Conservation (phyloP, 2,329 filamentous ascomycete species). For the Lachnellula occidentalis region DNA sequence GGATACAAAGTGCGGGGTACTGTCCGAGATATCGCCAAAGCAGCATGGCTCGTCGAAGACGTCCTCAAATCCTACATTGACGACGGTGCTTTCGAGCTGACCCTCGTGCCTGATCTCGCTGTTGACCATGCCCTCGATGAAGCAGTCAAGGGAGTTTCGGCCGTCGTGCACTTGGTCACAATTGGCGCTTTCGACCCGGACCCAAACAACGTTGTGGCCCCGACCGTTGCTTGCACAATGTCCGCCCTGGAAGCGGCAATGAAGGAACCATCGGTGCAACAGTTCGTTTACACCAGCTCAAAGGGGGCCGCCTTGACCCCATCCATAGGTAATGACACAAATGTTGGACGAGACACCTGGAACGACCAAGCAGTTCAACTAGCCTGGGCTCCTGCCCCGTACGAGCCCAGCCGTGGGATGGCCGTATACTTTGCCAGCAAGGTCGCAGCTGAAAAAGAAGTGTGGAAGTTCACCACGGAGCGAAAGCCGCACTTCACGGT, state of each 20-base stretch:
- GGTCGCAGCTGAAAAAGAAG: slow-evolving; percentile 32
- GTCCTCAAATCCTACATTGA: slow-evolving; percentile 23
- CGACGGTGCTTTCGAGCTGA: slow-evolving; percentile 30
- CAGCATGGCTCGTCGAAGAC: slow-evolving; percentile 33
- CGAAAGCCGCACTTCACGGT: slow-evolving; percentile 26
- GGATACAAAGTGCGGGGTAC: slow-evolving; percentile 43
- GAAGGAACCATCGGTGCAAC: slow-evolving; percentile 31
- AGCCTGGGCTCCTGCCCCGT: slow-evolving; percentile 36
- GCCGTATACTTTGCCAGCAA: slow-evolving; percentile 37
- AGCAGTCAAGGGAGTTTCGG: slow-evolving; percentile 28
- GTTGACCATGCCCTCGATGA: slow-evolving; percentile 22
- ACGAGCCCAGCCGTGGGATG: slow-evolving; percentile 12
- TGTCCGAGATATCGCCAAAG: slow-evolving; percentile 32
- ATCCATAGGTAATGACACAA: slow-evolving; percentile 16
- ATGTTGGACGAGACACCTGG: slow-evolving; percentile 30
- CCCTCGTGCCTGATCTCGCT: slow-evolving; percentile 33
- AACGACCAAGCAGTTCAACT: slow-evolving; percentile 30
- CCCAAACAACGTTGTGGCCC: slow-evolving; percentile 37
- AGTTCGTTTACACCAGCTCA: slow-evolving; percentile 37
- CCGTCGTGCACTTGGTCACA: slow-evolving; percentile 37
- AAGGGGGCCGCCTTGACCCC: slow-evolving; percentile 20
- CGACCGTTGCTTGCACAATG: slow-evolving; percentile 26
- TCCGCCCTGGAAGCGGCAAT: slow-evolving; percentile 34
- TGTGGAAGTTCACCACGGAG: slow-evolving; percentile 36
- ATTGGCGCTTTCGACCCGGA: slow-evolving; percentile 32